Conservation (phyloP, 305 asterid species). For the Rubia peregrina region DNA sequence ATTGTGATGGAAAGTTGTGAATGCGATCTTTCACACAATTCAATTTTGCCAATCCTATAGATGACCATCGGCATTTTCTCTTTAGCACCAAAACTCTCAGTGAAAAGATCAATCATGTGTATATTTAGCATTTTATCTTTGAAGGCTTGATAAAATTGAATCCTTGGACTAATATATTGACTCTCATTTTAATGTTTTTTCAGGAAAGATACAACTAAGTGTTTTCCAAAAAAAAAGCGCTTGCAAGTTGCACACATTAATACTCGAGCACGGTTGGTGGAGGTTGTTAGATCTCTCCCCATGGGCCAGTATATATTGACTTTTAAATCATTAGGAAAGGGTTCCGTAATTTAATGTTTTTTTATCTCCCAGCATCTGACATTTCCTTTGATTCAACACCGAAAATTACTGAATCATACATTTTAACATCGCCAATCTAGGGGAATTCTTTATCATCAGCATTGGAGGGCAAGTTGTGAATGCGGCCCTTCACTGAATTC, state of each 20-base stretch:
- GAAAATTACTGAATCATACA: conserved; percentile 78
- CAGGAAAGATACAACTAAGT: too few species aligned
- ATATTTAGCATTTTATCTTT: conserved; percentile 36
- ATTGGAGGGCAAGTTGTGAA: conserved; percentile 62
- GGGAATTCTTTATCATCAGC: conserved; percentile 28
- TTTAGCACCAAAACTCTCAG: conserved; percentile 40
- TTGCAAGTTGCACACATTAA: too few species aligned
- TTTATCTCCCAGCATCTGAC: too few species aligned
- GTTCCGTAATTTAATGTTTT: too few species aligned
- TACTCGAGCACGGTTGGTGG: too few species aligned
- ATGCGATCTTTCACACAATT: conserved; percentile 55
- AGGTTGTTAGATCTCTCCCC: too few species aligned
- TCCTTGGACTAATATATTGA: conserved; percentile 9
- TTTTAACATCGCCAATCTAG: conserved; percentile 69
- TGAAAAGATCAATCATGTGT: conserved; percentile 29
- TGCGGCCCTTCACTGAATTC: conserved; percentile 60
- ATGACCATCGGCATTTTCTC: conserved; percentile 60
- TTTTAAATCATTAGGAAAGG: too few species aligned
- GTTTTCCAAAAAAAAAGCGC: too few species aligned
- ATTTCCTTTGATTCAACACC: conserved; percentile 34
- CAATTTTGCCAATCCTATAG: conserved; percentile 75
- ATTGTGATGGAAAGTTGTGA: conserved; percentile 68
- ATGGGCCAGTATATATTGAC: too few species aligned
- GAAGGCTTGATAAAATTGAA: conserved; percentile 38
- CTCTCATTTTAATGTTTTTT: too few species aligned